Conservation (phyloP, 306 rosid species). For the Prunus campanulata region DNA sequence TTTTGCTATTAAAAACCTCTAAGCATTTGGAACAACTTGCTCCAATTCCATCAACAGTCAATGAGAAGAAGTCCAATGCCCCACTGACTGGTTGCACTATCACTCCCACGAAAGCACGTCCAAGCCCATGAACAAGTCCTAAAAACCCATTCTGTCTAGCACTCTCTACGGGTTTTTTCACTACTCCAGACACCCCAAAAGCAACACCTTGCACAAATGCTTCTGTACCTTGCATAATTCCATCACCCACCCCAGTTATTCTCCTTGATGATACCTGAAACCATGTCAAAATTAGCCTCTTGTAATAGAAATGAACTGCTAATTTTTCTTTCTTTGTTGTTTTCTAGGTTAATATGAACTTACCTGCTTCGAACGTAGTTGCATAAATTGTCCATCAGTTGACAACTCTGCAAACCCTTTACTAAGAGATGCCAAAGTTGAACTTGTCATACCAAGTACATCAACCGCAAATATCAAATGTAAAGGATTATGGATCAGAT, state of each 20-base stretch:
- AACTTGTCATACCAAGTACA: slow-evolving; percentile 97
- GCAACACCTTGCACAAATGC: slow-evolving; percentile 98
- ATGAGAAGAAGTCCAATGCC: slow-evolving; percentile 90
- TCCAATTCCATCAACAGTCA: slow-evolving; percentile 97
- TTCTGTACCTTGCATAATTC: slow-evolving; percentile 90
- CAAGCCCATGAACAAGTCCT: slow-evolving; percentile 93
- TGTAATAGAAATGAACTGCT: background rate
- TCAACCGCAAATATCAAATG: slow-evolving; percentile 91
- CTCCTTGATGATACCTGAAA: slow-evolving; percentile 87
- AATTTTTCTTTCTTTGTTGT: background rate
- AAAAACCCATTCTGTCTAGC: slow-evolving; percentile 87
- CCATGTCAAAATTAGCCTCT: slow-evolving; percentile 27
- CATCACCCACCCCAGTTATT: slow-evolving; percentile 96
- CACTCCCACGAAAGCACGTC: slow-evolving; percentile 87
- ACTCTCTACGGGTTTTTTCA: slow-evolving; percentile 93
- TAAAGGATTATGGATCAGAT: slow-evolving; percentile 90
- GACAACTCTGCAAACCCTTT: slow-evolving; percentile 98
- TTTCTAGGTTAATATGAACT: background rate
- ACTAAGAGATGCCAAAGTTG: slow-evolving; percentile 91
- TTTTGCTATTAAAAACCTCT: slow-evolving; percentile 73
- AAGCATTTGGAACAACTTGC: slow-evolving; percentile 94
- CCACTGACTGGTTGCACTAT: slow-evolving; percentile 97
- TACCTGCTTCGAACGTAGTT: slow-evolving; percentile 95
- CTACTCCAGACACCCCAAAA: slow-evolving; percentile 91
- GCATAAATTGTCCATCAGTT: slow-evolving; percentile 90